Evolutionary conservation across 352 stramenopile species (phyloP), one percentile per base, ranked within the genome.

Genomic region (Pythium periplocum): DNA sequence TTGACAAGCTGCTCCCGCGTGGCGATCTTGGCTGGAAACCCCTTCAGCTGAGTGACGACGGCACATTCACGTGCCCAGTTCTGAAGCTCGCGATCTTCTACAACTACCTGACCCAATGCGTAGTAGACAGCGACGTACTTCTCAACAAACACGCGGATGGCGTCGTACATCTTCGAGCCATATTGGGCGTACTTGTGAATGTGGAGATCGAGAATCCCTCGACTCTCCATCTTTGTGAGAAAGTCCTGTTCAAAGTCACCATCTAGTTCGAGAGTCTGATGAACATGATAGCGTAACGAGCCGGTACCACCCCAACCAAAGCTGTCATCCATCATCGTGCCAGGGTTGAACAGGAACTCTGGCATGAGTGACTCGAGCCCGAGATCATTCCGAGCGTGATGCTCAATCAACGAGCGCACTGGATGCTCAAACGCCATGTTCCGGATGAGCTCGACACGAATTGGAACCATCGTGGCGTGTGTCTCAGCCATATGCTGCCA

Each of bases 371-470:
- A 61, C 36, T 78, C 66, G 51, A 75, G 66, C 1, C 55, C 66
- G 6, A 73, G 65, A 37, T 78, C 57, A 2, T 53, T 58, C 4
- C 62, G 57, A 34, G 71, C 68, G 46, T 78, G 69, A 48, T 75
- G 69, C 46, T 73, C 51, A 12, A 78, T 39, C 39, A 78, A 59
- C 4, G 61, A 59, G 38, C 71, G 63, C 31, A 78, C 50, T 1
- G 69, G 69, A 40, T 78, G 66, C 1, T 66, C 48, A 0, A 32
- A 43, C 2, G 62, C 45, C 33, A 75, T 34, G 45, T 54, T 65
- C 8, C 69, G 66, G 48, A 71, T 67, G 57, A 78, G 56, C 45
- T 75, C 66, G 32, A 78, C 66, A 39, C 68, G 66, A 10, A 78
- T 68, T 2, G 69, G 69, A n/a, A 73, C 58, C 4, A 57, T 61